Percentiles rank a stretch among this genome's conserved stretches.
phyloP scores from a whole-genome alignment of 2,329 filamentous ascomycete species.

The Dothideomycetes sp. region DNA sequence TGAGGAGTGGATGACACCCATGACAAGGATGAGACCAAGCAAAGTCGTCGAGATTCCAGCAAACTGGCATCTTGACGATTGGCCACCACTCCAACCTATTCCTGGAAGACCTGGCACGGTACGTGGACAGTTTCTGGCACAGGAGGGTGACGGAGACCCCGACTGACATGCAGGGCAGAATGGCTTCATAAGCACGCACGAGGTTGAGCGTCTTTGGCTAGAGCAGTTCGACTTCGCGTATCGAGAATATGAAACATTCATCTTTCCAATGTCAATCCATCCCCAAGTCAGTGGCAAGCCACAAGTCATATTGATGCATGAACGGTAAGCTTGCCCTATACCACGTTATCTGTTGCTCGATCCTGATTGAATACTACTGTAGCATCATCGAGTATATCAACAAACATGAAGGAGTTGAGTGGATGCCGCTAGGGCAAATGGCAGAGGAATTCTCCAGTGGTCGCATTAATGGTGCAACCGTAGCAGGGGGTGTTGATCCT shows the following conservation, averaged over 20 bases:
- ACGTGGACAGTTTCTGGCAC: neutral
- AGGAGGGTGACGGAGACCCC: no score
- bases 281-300: constrained; percentile 38
- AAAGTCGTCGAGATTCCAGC: constrained; percentile 35
- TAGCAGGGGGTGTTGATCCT: constrained; percentile 24
- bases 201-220: constrained; percentile 33
- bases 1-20: constrained; percentile 27
- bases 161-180: constrained; percentile 12
- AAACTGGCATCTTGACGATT: constrained; percentile 38
- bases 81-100: constrained; percentile 31
- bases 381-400: constrained; percentile 35
- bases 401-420: constrained; percentile 33
- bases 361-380: no score
- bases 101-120: constrained; percentile 15
- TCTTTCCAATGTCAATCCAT: constrained; percentile 37
- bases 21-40: constrained; percentile 19
- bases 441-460: constrained; percentile 26
- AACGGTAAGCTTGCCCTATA: constrained; percentile 22
- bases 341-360: no score
- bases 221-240: constrained; percentile 37
- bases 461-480: constrained; percentile 19
- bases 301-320: constrained; percentile 36
- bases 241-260: constrained; percentile 33
- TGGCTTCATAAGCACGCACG: constrained; percentile 31
- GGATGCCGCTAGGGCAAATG: constrained; percentile 26